These are phyloP conservation scores for Litsea cubeba DNA, from an alignment of 164 flowering plant species.

Conservation along the genomic window DNA sequence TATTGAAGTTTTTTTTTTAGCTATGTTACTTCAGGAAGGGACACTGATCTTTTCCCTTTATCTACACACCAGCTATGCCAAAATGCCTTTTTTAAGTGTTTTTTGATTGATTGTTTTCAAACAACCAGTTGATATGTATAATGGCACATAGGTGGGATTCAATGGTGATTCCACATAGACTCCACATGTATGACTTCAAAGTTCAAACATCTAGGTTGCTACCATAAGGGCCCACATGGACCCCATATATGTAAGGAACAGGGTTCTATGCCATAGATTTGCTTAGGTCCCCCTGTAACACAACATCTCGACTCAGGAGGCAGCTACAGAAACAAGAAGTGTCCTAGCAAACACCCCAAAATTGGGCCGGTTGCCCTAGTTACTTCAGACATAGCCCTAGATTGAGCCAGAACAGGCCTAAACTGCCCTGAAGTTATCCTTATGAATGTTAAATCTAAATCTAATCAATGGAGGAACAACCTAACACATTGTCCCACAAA, in stretches of 20 bases:
- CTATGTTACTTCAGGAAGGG: too few species aligned
- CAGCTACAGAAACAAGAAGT: background rate
- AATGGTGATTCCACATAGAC: too few species aligned
- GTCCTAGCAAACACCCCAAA: background rate
- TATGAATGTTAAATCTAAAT: background rate
- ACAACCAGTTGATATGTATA: too few species aligned
- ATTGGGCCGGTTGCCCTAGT: background rate
- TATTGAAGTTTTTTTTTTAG: too few species aligned
- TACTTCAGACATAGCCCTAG: constrained; percentile 15
- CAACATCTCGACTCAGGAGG: background rate
- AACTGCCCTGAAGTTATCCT: background rate
- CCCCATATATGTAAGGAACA: background rate
- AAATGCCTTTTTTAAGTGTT: too few species aligned
- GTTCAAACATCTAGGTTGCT: too few species aligned
- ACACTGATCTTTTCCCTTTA: too few species aligned
- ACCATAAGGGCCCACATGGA: background rate
- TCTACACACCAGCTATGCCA: too few species aligned
- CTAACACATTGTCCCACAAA: constrained; percentile 9
- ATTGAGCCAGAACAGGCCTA: constrained; percentile 10
- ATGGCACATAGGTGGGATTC: too few species aligned
- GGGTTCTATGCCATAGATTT: background rate
- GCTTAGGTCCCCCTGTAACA: background rate
- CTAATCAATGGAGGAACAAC: background rate
- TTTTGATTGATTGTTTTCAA: too few species aligned
- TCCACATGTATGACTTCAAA: too few species aligned